phyloP scores from a whole-genome alignment of 169 alveolate genomes.

The Cyclospora cayetanensis region DNA sequence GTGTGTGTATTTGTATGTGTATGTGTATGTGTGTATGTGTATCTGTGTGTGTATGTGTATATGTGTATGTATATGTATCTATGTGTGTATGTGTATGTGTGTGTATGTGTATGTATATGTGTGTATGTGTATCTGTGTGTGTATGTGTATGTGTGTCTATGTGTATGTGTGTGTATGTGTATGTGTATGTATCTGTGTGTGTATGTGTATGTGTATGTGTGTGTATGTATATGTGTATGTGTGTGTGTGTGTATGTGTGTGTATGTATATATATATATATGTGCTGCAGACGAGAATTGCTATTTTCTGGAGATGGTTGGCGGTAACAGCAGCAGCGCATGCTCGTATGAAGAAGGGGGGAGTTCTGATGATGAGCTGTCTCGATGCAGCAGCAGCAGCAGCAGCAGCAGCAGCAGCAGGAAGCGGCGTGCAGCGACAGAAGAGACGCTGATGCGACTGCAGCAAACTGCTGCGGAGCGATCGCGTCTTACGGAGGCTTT shows the following conservation, averaged over 20 bases:
- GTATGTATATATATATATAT: neutral
- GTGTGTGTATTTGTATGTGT: no score
- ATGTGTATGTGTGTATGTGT: no score
- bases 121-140: no score
- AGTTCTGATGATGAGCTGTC: neutral
- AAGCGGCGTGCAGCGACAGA: neutral
- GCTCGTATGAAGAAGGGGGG: neutral
- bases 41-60: no score
- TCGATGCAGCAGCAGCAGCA: neutral
- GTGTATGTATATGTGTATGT: neutral
- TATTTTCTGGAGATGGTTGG: neutral
- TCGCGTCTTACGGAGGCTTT: neutral
- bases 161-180: no score
- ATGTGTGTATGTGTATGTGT: no score
- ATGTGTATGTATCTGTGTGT: neutral
- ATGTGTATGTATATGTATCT: no score
- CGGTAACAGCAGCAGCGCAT: neutral
- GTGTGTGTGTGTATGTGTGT: neutral
- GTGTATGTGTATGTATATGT: neutral
- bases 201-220: neutral
- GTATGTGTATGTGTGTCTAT: no score
- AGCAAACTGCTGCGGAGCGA: neutral
- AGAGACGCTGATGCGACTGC: neutral
- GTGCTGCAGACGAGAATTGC: neutral
- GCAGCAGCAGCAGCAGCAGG: neutral